Conservation (phyloP, 2,329 filamentous ascomycete species). For the Neopestalotiopsis sp. region DNA sequence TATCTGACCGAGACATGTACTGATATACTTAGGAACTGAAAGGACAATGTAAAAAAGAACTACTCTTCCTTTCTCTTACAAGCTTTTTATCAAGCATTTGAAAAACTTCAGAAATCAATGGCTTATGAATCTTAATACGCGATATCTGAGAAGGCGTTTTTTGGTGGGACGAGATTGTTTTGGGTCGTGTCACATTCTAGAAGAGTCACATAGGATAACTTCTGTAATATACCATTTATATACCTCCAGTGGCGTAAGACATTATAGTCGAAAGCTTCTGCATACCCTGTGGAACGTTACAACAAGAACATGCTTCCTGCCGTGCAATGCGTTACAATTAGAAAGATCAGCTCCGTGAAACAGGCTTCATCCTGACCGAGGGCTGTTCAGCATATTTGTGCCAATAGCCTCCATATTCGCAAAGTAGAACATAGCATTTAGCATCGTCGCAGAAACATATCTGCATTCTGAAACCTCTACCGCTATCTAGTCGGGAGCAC, state of each 20-base stretch:
- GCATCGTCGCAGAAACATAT: not conserved
- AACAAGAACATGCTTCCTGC: not conserved
- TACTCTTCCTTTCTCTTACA: not conserved
- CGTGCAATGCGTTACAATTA: not conserved
- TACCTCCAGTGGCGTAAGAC: not conserved
- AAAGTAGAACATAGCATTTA: not conserved
- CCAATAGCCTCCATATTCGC: not conserved
- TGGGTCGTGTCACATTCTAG: not conserved
- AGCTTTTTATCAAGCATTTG: not conserved
- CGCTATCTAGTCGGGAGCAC: not conserved
- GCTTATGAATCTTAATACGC: not conserved
- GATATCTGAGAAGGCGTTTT: conserved; percentile 3
- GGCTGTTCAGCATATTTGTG: not conserved
- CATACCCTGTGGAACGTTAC: not conserved
- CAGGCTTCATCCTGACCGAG: too few species aligned
- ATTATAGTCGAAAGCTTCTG: too few species aligned
- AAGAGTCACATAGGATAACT: not conserved
- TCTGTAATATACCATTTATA: not conserved
- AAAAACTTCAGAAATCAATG: not conserved
- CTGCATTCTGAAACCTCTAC: not conserved
- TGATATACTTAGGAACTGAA: conserved; percentile 24
- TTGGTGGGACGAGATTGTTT: not conserved
- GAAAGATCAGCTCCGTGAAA: not conserved
- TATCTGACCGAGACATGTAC: not conserved
- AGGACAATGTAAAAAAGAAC: conserved; percentile 20